Evolutionary conservation across 176 grass and related monocot species (phyloP).

Genomic region (Triticum dicoccoides): DNA sequence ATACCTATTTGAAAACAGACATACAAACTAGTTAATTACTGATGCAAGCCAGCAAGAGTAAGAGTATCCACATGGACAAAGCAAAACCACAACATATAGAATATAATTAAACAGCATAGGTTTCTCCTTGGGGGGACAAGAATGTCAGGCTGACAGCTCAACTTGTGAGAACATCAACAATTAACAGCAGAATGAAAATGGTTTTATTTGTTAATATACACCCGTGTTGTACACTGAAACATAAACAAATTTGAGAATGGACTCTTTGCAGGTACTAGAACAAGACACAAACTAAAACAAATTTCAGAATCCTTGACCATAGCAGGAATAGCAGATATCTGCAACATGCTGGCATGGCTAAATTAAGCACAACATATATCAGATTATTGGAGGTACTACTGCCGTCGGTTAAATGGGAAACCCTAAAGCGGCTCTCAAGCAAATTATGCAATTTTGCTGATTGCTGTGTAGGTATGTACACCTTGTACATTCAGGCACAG

Average conservation of each 20-base stretch:
- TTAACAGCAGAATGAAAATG: not conserved
- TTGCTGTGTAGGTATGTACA: not conserved
- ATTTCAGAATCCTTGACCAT: not conserved
- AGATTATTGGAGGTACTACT: slow-evolving; percentile 1
- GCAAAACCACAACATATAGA: not conserved
- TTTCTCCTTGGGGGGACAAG: not conserved
- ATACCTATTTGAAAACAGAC: slow-evolving; percentile 50
- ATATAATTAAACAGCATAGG: not conserved
- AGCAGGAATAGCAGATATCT: not conserved
- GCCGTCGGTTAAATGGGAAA: not conserved
- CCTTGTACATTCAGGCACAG: not conserved
- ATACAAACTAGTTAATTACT: slow-evolving; percentile 1
- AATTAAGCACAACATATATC: not conserved
- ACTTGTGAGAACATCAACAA: slow-evolving; percentile 1
- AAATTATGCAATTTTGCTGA: not conserved
- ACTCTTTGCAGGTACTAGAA: not conserved
- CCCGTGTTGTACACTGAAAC: not conserved
- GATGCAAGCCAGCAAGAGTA: not conserved
- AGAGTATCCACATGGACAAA: not conserved
- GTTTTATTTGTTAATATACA: not conserved
- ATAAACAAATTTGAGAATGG: not conserved
- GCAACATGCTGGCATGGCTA: not conserved
- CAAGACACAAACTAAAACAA: not conserved
- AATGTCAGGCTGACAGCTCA: slow-evolving; percentile 14
- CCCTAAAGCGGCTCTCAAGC: not conserved